Evolutionary conservation across 163 green algal species (phyloP).

Genomic region (Chloromonas sp.): DNA sequence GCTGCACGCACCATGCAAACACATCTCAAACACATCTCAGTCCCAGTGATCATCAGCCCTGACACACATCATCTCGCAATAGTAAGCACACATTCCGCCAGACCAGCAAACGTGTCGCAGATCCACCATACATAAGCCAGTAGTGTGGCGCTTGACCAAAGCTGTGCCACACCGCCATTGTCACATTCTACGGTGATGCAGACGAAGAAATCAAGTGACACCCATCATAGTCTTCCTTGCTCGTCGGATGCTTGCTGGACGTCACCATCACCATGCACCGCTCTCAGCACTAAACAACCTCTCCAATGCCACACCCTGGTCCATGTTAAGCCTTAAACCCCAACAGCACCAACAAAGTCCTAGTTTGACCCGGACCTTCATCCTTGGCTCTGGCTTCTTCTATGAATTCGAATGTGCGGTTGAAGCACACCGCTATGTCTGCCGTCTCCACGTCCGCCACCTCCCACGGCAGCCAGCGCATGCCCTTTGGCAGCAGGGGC

Average conservation of each 20-base stretch:
- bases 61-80: not conserved
- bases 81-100: not conserved
- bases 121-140: not conserved
- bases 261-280: not conserved
- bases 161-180: not conserved
- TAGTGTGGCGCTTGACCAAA: not conserved
- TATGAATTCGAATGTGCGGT: slow-evolving; percentile 64
- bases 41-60: not conserved
- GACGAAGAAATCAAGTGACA: too few species aligned
- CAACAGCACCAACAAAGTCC: too few species aligned
- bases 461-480: slow-evolving; percentile 1
- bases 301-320: too few species aligned
- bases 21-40: not conserved
- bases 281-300: not conserved
- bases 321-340: too few species aligned
- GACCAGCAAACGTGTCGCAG: not conserved
- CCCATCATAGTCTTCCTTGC: not conserved
- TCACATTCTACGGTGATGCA: not conserved
- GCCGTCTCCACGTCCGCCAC: slow-evolving; percentile 30
- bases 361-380: slow-evolving; percentile 9
- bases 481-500: slow-evolving; percentile 5
- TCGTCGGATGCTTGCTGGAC: not conserved
- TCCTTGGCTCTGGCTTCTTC: slow-evolving; percentile 39
- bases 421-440: slow-evolving; percentile 64
- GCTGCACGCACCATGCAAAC: slow-evolving; percentile 30